phyloP scores from a whole-genome alignment of 495 filamentous ascomycete species.

The Melanomma pulvis-pyrius region DNA sequence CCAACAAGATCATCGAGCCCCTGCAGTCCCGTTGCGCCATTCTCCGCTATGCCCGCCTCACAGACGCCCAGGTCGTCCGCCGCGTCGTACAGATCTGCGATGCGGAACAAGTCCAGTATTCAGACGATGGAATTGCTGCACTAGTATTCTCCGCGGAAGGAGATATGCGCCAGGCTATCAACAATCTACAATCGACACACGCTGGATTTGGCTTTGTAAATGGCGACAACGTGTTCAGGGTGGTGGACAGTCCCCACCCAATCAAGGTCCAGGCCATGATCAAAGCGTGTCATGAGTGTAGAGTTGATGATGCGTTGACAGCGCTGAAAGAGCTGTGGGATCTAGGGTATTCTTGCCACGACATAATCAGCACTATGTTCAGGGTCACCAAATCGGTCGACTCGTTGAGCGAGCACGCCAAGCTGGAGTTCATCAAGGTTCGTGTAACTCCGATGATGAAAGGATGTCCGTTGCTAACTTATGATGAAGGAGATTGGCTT shows the following conservation, averaged over 20 bases:
- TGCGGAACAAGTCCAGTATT: conserved; percentile 75
- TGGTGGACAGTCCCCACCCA: conserved; percentile 94
- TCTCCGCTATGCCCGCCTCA: conserved; percentile 88
- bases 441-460: background rate
- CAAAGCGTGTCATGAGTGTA: conserved; percentile 91
- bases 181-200: conserved; percentile 92
- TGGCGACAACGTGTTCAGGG: conserved; percentile 97
- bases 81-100: conserved; percentile 88
- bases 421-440: conserved; percentile 86
- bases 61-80: conserved; percentile 88
- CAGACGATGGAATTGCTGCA: conserved; percentile 91
- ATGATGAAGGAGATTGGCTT: conserved; percentile 79
- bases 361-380: conserved; percentile 99
- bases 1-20: conserved; percentile 99
- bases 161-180: conserved; percentile 99
- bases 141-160: conserved; percentile 96
- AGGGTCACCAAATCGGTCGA: conserved; percentile 93
- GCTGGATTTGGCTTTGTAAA: conserved; percentile 98
- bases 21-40: conserved; percentile 96
- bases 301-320: conserved; percentile 84
- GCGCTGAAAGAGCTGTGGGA: conserved; percentile 89
- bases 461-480: background rate
- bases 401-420: conserved; percentile 85
- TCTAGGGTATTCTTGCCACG: conserved; percentile 91
- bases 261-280: conserved; percentile 98